Base-by-base conservation (phyloP, 1,139 yeast species). In the Geotrichum reessii region DNA sequence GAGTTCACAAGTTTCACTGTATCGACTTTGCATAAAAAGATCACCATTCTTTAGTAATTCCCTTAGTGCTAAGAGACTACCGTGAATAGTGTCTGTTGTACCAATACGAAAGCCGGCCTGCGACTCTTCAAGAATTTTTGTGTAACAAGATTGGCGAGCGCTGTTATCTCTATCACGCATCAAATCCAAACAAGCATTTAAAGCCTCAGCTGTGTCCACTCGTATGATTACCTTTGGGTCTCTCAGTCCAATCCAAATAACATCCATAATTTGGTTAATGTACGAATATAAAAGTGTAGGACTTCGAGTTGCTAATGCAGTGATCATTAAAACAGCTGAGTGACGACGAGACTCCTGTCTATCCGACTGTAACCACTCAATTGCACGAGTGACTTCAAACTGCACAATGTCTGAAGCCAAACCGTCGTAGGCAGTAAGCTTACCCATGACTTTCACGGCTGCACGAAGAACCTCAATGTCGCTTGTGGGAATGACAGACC, bases 331-430 rank as follows among this genome's bases (percentile, higher is more conserved):
- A 21, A 93, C 86, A 0, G 98, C 96, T 0, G 97, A 97, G 71
- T 91, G 97, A 63, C 96, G 81, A 67, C 95, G 81, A 2, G 64
- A 59, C 66, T 90, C 97, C 67, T 87, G 92, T 65, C 89, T 85
- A 65, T 86, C 92, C 24, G 86, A 79, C 59, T 87, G 92, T 42
- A 93, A 79, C 95, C 97, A 87, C 71, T 93, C 98, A 57, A 92
- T 78, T 52, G 97, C 91, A 58, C 91, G 79, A 68, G 87, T 88
- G 12, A 95, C 95, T 70, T 93, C 97, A 66, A 84, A 87, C 63
- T 92, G 97, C 31, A 93, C 97, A 71, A 93, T 86, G 59, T 91
- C 97, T 0, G 95, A 91, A 0, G 96, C 89, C 58, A 91, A 75
- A 0, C 96, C 95, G 27, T 96, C 96, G 0, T 96, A 92, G 1